Conservation (phyloP, 495 filamentous ascomycete genomes). For the Terfezia boudieri region DNA sequence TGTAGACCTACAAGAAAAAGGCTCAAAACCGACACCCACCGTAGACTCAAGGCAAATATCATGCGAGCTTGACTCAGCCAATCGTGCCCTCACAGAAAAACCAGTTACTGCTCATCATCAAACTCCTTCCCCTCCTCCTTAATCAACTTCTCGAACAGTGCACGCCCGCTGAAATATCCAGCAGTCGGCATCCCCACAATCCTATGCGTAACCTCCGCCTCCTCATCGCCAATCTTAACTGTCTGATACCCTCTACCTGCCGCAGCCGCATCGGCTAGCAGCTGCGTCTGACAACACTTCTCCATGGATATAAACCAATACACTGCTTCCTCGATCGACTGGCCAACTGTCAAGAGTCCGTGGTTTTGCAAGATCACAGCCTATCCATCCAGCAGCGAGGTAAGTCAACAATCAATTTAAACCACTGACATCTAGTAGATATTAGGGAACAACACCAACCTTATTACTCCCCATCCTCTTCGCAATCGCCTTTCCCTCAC, state of each 20-base stretch:
- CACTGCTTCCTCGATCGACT: conserved; percentile 35
- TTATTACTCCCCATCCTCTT: conserved; percentile 41
- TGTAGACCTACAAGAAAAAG: too few relatives aligned
- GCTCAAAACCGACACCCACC: too few relatives aligned
- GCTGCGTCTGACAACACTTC: conserved; percentile 50
- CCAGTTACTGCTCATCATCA: background rate
- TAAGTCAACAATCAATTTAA: background rate
- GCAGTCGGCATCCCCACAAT: conserved; percentile 37
- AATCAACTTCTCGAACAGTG: conserved; percentile 52
- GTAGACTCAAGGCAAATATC: too few relatives aligned
- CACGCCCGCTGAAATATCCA: conserved; percentile 51
- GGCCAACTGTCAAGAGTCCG: conserved; percentile 29
- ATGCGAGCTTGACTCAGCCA: too few relatives aligned
- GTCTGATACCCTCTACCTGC: conserved; percentile 38
- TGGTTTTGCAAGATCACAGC: conserved; percentile 53
- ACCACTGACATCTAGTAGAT: background rate
- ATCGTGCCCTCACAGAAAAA: too few relatives aligned
- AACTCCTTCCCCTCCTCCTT: conserved; percentile 27
- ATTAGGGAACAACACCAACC: conserved; percentile 1
- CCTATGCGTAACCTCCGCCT: conserved; percentile 45
- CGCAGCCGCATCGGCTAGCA: conserved; percentile 55
- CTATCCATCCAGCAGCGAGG: background rate
- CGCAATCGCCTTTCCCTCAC: conserved; percentile 50
- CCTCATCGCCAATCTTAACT: conserved; percentile 42
- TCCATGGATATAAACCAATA: conserved; percentile 61